A percentile compares a stretch with the other conserved stretches of the same genome.
Conservation (phyloP, 2,329 filamentous ascomycete genomes). For the Fusarium musae region DNA sequence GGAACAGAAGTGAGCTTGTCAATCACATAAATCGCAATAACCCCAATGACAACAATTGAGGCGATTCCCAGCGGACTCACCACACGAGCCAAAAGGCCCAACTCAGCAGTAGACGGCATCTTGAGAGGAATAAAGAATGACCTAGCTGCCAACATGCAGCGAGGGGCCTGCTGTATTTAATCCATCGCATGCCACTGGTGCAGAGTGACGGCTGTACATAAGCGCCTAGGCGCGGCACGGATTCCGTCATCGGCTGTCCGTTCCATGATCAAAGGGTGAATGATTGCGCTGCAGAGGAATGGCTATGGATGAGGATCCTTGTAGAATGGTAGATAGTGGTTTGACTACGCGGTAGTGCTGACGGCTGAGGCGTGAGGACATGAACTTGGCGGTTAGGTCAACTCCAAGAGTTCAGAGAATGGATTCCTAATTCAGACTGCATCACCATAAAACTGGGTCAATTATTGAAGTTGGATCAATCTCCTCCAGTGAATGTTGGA, state of each 20-base stretch:
- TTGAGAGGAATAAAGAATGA: not conserved
- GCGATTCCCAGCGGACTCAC: conserved; percentile 23
- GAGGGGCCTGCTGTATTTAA: conserved; percentile 9
- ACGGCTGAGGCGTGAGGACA: not conserved
- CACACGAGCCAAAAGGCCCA: conserved; percentile 18
- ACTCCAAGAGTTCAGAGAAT: not conserved
- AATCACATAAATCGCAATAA: conserved; percentile 26
- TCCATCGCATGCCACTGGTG: not conserved
- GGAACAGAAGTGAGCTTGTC: conserved; percentile 35
- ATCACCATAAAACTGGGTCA: not conserved
- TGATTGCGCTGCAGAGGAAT: not conserved
- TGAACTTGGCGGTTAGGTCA: not conserved
- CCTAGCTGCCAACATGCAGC: not conserved
- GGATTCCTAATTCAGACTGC: not conserved
- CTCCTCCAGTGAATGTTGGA: too few relatives aligned
- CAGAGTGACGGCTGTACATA: not conserved
- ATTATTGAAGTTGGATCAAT: not conserved
- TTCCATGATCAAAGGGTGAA: too few relatives aligned
- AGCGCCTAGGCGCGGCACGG: not conserved
- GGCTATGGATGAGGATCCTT: not conserved
- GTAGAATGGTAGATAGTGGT: not conserved
- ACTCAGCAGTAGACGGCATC: not conserved
- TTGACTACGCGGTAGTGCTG: not conserved
- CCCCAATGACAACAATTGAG: not conserved
- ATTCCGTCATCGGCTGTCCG: not conserved